phyloP scores from a whole-genome alignment of 805 yeast genomes.

The Kazachstania africana region DNA sequence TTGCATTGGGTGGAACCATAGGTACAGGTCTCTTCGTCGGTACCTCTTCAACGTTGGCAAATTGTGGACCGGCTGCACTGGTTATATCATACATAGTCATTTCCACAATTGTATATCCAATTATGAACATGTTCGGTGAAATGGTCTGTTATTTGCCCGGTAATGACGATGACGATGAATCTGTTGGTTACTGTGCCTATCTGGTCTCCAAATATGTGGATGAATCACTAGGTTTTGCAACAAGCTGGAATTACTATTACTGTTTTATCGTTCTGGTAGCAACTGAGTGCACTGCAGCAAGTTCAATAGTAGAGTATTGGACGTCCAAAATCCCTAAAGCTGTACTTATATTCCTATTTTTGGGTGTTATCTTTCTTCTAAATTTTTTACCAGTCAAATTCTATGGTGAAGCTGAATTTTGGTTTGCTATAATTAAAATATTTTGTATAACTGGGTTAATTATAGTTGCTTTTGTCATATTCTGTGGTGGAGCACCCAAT shows the following conservation, averaged over 20 bases:
- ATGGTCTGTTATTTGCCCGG: slow-evolving; percentile 52
- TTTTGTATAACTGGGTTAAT: slow-evolving; percentile 35
- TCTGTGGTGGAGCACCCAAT: slow-evolving; percentile 38
- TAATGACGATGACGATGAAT: slow-evolving; percentile 30
- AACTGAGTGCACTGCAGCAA: slow-evolving; percentile 55
- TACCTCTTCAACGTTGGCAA: slow-evolving; percentile 46
- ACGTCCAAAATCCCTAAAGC: slow-evolving; percentile 38
- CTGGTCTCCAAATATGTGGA: slow-evolving; percentile 50
- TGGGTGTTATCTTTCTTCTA: slow-evolving; percentile 34
- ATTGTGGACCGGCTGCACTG: slow-evolving; percentile 66
- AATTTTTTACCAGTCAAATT: slow-evolving; percentile 43
- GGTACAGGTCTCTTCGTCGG: slow-evolving; percentile 80
- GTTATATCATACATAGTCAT: slow-evolving; percentile 52
- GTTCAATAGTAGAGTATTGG: slow-evolving; percentile 53
- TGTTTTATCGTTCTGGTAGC: slow-evolving; percentile 41
- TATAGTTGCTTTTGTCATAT: slow-evolving; percentile 33
- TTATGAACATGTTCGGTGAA: slow-evolving; percentile 57
- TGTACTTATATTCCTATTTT: slow-evolving; percentile 46
- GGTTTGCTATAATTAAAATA: slow-evolving; percentile 35
- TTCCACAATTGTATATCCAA: slow-evolving; percentile 51
- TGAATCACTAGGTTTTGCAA: slow-evolving; percentile 46
- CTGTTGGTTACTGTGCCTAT: slow-evolving; percentile 44
- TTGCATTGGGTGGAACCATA: slow-evolving; percentile 74
- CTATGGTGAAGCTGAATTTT: slow-evolving; percentile 30
- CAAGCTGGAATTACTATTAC: slow-evolving; percentile 46